Evolutionary conservation across 805 yeast genomes (phyloP), one percentile per base, ranked within the genome.

Genomic region (Blastobotrys muscicola): DNA sequence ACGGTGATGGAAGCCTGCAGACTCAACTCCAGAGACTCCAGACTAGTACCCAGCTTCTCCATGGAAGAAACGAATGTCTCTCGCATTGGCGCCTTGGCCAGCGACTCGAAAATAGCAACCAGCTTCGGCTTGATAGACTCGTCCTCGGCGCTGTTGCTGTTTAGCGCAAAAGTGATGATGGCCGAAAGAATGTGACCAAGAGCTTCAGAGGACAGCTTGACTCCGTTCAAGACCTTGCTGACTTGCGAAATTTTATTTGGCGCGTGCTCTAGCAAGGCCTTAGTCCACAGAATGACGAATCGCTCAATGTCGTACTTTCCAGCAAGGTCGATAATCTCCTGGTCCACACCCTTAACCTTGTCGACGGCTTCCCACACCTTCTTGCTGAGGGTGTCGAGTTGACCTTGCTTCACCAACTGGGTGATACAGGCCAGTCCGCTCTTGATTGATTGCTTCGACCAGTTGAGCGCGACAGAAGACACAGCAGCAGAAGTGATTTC

Each of bases 1-100:
- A 51, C 53, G 23, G 62, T 53, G 41, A 86, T 62, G 0, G 89
- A 78, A 1, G 82, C 71, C 62, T 85, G 83, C 38, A 85, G 64
- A 43, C 72, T 70, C 69, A 86, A 74, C 65, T 81, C 89, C 26
- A 80, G 64, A 3, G 67, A 51, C 26, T 72, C 76, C 2, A 75
- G n/a, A 29, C 42, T 4, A 31, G 48, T 20, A 2, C 38, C 43
- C 4, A 20, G 26, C 26, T 20, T 20, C 26, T 20, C 26, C 26
- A 20, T 20, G 6, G 26, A 20, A 6, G 26, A 20, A 6, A 20
- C 26, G 26, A 20, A 20, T 4, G 26, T 20, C 26, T 20, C 26
- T 4, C 26, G 26, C 26, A 20, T 20, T 20, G 26, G 26, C 26
- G 26, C 34, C 34, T 32, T 32, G 34, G 14, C 34, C 20, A 15